Evolutionary conservation across 192 early-diverging fungal species (phyloP).

Genomic region (Phycomyces blakesleeanus): DNA sequence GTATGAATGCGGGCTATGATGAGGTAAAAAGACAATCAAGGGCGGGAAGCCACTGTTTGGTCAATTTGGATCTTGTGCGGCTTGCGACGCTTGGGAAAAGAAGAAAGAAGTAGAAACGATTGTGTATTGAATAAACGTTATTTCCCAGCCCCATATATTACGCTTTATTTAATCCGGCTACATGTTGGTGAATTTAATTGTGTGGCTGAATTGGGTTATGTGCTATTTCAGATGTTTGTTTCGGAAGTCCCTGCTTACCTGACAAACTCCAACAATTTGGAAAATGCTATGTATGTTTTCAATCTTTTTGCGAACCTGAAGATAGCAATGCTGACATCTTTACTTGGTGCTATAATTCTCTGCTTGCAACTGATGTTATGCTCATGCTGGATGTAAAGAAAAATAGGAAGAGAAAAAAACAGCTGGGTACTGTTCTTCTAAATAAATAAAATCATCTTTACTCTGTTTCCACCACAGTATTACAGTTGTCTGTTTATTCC

Average conservation of each 20-base stretch:
- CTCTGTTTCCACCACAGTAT: slow-evolving; percentile 7
- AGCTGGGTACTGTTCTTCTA: slow-evolving; percentile 9
- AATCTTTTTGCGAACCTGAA: slow-evolving; percentile 13
- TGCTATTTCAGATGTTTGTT: slow-evolving; percentile 11
- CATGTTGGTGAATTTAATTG: slow-evolving; percentile 6
- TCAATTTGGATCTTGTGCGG: slow-evolving; percentile 16
- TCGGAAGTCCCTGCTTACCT: slow-evolving; percentile 12
- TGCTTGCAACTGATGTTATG: slow-evolving; percentile 14
- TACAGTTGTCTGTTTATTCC: no score
- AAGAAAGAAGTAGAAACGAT: slow-evolving; percentile 2
- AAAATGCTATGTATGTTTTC: slow-evolving; percentile 5
- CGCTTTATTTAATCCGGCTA: slow-evolving; percentile 13
- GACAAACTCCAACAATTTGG: slow-evolving; percentile 12
- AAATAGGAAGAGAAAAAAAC: slow-evolving; percentile 12
- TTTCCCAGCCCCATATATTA: slow-evolving; percentile 5
- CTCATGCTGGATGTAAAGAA: slow-evolving; percentile 12
- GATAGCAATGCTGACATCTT: slow-evolving; percentile 9
- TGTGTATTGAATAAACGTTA: slow-evolving; percentile 11
- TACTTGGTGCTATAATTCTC: slow-evolving; percentile 10
- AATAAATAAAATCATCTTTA: slow-evolving; percentile 10
- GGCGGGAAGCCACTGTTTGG: slow-evolving; percentile 12
- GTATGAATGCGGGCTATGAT: slow-evolving; percentile 4
- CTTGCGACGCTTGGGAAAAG: slow-evolving; percentile 6
- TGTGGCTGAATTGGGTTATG: slow-evolving; percentile 11
- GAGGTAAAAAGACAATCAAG: slow-evolving; percentile 11